A percentile compares a stretch with the other conserved stretches of the same genome.
phyloP scores from a whole-genome alignment of 805 yeast genomes.

The Wickerhamiella azymoides region DNA sequence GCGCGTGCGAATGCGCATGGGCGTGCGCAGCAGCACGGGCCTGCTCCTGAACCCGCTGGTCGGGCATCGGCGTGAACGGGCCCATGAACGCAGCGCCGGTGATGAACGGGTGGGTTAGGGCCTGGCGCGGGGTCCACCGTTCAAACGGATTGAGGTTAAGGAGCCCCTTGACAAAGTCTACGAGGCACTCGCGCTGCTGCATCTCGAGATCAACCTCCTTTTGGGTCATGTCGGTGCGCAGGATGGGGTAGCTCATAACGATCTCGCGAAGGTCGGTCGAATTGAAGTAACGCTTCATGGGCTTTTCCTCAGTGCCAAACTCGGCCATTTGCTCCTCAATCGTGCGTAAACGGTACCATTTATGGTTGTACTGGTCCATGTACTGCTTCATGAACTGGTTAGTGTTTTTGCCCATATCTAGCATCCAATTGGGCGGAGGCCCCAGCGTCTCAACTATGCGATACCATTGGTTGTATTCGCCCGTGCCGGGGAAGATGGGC shows the following conservation, averaged over 20 bases:
- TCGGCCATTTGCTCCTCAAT: slow-evolving; percentile 38
- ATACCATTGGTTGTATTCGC: slow-evolving; percentile 80
- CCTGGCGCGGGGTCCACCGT: slow-evolving; percentile 96
- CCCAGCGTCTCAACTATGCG: slow-evolving; percentile 77
- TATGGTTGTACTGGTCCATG: slow-evolving; percentile 26
- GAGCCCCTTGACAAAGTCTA: slow-evolving; percentile 67
- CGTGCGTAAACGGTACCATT: slow-evolving; percentile 32
- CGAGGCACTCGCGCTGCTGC: slow-evolving; percentile 52
- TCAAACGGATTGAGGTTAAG: slow-evolving; percentile 81
- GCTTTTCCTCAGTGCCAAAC: slow-evolving; percentile 42
- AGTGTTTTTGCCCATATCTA: slow-evolving; percentile 85
- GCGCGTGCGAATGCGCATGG: not conserved
- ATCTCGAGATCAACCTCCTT: slow-evolving; percentile 51
- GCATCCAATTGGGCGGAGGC: slow-evolving; percentile 86
- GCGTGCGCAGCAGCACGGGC: not conserved
- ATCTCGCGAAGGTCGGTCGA: slow-evolving; percentile 54
- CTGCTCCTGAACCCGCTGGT: not conserved
- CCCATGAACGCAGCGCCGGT: slow-evolving; percentile 45
- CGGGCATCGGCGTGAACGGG: slow-evolving; percentile 17
- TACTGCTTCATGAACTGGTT: slow-evolving; percentile 47
- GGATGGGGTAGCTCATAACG: slow-evolving; percentile 52
- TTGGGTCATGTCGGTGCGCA: slow-evolving; percentile 25
- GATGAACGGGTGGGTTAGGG: slow-evolving; percentile 79
- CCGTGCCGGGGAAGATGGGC: slow-evolving; percentile 88
- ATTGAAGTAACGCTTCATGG: slow-evolving; percentile 74